These are phyloP conservation scores for Aegle marmelos DNA, from an alignment of 345 rosid genomes.

Conservation along the genomic window DNA sequence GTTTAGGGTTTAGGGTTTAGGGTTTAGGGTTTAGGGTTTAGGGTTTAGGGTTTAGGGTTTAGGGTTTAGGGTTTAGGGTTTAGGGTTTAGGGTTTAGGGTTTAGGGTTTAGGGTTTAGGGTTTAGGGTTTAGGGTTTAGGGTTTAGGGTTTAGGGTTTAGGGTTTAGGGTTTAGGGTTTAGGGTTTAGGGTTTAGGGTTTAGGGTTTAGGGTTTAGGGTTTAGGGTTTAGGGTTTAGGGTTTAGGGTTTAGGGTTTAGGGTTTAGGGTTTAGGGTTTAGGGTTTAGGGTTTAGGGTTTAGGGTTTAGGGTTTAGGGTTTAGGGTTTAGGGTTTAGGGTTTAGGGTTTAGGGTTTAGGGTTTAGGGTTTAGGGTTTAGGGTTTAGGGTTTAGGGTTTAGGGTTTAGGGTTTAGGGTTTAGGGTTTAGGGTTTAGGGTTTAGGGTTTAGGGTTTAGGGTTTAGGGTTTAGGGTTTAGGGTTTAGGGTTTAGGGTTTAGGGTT, in stretches of 20 bases:
- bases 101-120: constrained; percentile 16
- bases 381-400: constrained; percentile 16
- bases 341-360: no score
- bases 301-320: constrained; percentile 25
- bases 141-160: constrained; percentile 15
- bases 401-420: constrained; percentile 10
- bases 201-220: no score
- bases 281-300: constrained; percentile 15
- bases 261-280: constrained; percentile 11
- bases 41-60: constrained; percentile 11
- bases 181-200: no score
- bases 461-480: constrained; percentile 15
- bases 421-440: no score
- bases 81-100: constrained; percentile 20
- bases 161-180: no score
- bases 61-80: constrained; percentile 25
- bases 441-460: neutral
- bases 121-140: constrained; percentile 15
- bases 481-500: constrained; percentile 14
- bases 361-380: constrained; percentile 21
- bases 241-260: no score
- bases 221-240: no score
- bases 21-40: constrained; percentile 20
- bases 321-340: constrained; percentile 18
- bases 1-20: constrained; percentile 13